Conservation (phyloP, 495 filamentous ascomycete genomes). For the Staphylotrichum tortipilum region DNA sequence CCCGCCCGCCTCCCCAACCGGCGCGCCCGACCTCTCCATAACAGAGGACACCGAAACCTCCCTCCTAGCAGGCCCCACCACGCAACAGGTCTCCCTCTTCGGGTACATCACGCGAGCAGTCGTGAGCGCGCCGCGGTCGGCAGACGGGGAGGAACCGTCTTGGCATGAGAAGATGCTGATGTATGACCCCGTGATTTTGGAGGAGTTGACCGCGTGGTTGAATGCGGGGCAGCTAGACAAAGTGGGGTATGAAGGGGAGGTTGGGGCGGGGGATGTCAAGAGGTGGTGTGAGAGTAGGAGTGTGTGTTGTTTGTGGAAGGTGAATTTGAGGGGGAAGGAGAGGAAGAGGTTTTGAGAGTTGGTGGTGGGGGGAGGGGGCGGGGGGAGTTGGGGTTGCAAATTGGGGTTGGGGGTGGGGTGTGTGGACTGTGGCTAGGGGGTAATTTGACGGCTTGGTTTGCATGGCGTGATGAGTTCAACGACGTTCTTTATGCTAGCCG, state of each 20-base stretch:
- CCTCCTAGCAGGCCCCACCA: conserved; percentile 25
- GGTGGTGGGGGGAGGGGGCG: too few species aligned
- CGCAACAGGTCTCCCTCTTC: conserved; percentile 41
- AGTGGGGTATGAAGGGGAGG: conserved; percentile 57
- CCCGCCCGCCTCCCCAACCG: conserved; percentile 23
- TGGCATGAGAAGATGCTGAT: conserved; percentile 91
- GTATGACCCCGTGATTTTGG: conserved; percentile 84
- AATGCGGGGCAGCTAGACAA: conserved; percentile 60
- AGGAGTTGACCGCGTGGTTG: conserved; percentile 78
- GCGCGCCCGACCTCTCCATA: conserved; percentile 21
- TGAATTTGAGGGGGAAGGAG: conserved; percentile 36
- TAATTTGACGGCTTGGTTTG: too few species aligned
- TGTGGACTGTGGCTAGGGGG: background rate
- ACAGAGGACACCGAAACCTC: conserved; percentile 36
- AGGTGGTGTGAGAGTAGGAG: conserved; percentile 80
- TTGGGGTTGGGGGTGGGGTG: background rate
- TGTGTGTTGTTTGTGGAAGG: conserved; percentile 60
- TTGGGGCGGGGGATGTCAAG: conserved; percentile 51
- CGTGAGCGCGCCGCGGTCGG: conserved; percentile 40
- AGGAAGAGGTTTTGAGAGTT: conserved; percentile 39
- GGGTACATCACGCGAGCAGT: conserved; percentile 59
- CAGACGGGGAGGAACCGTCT: conserved; percentile 43
- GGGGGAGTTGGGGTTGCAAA: background rate
- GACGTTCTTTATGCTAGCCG: background rate
- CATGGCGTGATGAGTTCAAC: background rate